Evolutionary conservation across 306 rosid genomes (phyloP).

Genomic region (Rosa lucieae): DNA sequence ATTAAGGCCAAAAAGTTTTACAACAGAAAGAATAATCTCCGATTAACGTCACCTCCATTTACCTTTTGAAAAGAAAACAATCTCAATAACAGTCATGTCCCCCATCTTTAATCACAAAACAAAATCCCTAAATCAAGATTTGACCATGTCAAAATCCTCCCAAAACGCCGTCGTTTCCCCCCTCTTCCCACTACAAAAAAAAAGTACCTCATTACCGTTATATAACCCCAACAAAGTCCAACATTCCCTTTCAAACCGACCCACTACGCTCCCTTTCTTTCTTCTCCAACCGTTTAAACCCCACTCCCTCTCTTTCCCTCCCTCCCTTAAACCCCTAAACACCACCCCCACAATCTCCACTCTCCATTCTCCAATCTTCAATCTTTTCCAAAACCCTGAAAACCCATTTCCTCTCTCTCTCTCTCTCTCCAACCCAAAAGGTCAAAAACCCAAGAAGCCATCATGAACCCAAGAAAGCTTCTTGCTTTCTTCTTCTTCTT

Average conservation of each 20-base stretch:
- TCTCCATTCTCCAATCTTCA: background rate
- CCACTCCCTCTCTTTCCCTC: slow-evolving; percentile 11
- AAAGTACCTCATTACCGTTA: background rate
- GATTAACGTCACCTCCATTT: too few species aligned
- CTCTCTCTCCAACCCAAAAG: too few species aligned
- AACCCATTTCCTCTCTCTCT: background rate
- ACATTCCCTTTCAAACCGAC: slow-evolving; percentile 12
- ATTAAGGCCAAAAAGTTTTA: too few species aligned
- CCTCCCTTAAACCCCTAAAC: background rate
- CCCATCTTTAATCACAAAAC: background rate
- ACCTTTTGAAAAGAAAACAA: too few species aligned
- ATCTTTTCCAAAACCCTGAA: background rate
- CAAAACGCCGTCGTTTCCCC: background rate
- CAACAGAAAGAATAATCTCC: too few species aligned
- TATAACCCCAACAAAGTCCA: background rate
- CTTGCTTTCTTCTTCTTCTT: slow-evolving; percentile 21
- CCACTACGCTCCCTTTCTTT: slow-evolving; percentile 14
- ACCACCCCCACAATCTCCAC: background rate
- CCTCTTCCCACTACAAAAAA: background rate
- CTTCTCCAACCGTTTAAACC: slow-evolving; percentile 25
- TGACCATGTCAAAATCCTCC: background rate
- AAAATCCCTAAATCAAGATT: background rate
- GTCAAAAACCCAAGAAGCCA: background rate
- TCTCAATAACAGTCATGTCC: background rate
- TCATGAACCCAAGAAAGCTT: slow-evolving; percentile 43